A percentile compares a stretch with the other conserved stretches of the same genome.
Evolutionary conservation across 2,329 filamentous ascomycete species (phyloP).

Genomic region (Mycogone perniciosa): DNA sequence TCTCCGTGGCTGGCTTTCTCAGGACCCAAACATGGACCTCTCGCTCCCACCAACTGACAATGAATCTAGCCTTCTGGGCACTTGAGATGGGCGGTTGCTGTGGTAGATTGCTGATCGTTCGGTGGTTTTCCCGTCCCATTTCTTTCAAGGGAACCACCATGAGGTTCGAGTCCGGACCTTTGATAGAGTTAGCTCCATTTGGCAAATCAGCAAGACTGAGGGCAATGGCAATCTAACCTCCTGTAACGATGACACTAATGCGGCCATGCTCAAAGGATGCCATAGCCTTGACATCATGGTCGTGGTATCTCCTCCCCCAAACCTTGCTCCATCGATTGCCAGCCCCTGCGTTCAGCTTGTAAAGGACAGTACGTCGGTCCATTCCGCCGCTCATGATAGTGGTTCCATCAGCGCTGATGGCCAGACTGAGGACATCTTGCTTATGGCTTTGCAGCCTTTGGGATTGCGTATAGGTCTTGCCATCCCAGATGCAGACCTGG

Average conservation of each 20-base stretch:
- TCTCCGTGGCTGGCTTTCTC: conserved; percentile 38
- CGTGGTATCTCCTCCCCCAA: conserved; percentile 80
- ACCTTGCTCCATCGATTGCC: conserved; percentile 73
- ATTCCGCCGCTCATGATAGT: conserved; percentile 86
- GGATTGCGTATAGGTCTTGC: conserved; percentile 80
- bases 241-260: conserved; percentile 83
- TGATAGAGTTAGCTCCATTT: conserved; percentile 7
- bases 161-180: conserved; percentile 79
- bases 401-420: conserved; percentile 70
- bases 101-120: conserved; percentile 75
- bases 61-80: conserved; percentile 63
- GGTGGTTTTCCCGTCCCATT: conserved; percentile 75
- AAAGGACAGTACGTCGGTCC: conserved; percentile 80
- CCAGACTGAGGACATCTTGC: conserved; percentile 85
- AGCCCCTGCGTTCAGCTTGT: conserved; percentile 58
- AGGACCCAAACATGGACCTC: conserved; percentile 77
- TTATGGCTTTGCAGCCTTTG: conserved; percentile 84
- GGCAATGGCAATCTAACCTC: conserved; percentile 54
- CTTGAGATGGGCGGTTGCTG: conserved; percentile 69
- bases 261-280: conserved; percentile 78
- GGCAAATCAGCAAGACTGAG: background rate
- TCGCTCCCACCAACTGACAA: conserved; percentile 89
- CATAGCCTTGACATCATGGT: conserved; percentile 93
- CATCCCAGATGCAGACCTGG: conserved; percentile 89
- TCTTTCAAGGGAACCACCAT: conserved; percentile 69